Evolutionary conservation across 2,329 filamentous ascomycete species (phyloP).

Genomic region (Colletotrichum paranaense): DNA sequence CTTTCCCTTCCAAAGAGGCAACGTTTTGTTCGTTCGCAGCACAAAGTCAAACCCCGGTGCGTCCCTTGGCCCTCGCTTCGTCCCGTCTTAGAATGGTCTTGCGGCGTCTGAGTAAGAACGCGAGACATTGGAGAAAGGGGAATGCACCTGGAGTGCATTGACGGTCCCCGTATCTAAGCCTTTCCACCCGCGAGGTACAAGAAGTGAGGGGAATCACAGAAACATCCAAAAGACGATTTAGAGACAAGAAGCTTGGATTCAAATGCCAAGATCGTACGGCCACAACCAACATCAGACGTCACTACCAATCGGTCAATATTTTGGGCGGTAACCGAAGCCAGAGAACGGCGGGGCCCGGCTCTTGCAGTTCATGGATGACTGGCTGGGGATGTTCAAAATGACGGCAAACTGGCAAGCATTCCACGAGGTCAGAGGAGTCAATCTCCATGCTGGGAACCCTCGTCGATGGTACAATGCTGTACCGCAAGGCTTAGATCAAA

Average conservation of each 20-base stretch:
- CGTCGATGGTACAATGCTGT: not conserved
- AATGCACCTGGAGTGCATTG: not conserved
- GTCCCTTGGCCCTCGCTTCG: slow-evolving; percentile 22
- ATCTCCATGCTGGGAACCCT: slow-evolving; percentile 13
- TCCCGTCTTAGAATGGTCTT: slow-evolving; percentile 24
- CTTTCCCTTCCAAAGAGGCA: not conserved
- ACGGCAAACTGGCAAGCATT: slow-evolving; percentile 20
- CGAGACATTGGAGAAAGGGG: slow-evolving; percentile 9
- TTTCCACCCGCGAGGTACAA: not conserved
- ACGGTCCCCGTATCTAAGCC: not conserved
- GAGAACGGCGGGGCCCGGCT: slow-evolving; percentile 2
- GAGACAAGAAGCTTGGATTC: not conserved
- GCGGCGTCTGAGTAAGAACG: slow-evolving; percentile 9
- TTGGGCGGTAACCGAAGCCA: slow-evolving; percentile 3
- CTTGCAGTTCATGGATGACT: not conserved
- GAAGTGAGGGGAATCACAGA: not conserved
- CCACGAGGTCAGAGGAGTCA: slow-evolving; percentile 15
- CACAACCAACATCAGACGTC: slow-evolving; percentile 12
- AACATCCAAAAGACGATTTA: not conserved
- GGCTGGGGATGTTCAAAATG: slow-evolving; percentile 6
- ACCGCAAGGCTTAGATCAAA: slow-evolving; percentile 1
- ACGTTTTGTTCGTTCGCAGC: not conserved
- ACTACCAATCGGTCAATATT: slow-evolving; percentile 22
- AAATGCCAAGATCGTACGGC: slow-evolving; percentile 5
- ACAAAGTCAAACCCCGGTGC: slow-evolving; percentile 5